Percentiles rank a stretch among this genome's conserved stretches.
Conservation (phyloP, 2,329 filamentous ascomycete genomes). For the Fusarium subtropicale region DNA sequence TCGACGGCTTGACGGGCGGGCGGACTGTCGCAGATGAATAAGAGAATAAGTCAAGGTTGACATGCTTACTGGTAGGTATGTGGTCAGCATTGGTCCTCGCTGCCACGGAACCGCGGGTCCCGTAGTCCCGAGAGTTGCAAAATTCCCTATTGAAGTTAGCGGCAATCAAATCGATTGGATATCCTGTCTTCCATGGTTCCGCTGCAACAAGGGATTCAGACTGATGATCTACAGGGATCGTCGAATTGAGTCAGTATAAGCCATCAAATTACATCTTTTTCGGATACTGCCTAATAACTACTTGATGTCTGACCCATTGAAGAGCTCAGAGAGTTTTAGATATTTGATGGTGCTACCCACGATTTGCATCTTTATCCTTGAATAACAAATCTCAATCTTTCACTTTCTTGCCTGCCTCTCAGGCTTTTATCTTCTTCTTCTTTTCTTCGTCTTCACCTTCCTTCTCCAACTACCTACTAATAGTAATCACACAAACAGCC, state of each 20-base stretch:
- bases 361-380: background rate
- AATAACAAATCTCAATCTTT: background rate
- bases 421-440: background rate
- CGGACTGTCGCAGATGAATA: constrained; percentile 1
- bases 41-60: background rate
- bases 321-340: background rate
- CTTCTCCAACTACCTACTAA: background rate
- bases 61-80: background rate
- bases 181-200: background rate
- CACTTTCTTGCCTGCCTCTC: background rate
- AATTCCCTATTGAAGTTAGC: background rate
- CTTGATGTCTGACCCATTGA: background rate
- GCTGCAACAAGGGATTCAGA: background rate
- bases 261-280: background rate
- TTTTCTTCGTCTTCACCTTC: no score
- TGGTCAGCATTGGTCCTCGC: constrained; percentile 16
- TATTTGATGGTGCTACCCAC: background rate
- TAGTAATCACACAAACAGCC: background rate
- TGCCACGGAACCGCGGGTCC: constrained; percentile 32
- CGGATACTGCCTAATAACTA: background rate
- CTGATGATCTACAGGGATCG: background rate
- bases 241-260: background rate
- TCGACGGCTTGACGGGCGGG: constrained; percentile 15
- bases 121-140: constrained; percentile 1
- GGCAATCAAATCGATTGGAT: constrained; percentile 15